phyloP scores from a whole-genome alignment of 169 alveolate genomes.

The Plasmodium relictum region DNA sequence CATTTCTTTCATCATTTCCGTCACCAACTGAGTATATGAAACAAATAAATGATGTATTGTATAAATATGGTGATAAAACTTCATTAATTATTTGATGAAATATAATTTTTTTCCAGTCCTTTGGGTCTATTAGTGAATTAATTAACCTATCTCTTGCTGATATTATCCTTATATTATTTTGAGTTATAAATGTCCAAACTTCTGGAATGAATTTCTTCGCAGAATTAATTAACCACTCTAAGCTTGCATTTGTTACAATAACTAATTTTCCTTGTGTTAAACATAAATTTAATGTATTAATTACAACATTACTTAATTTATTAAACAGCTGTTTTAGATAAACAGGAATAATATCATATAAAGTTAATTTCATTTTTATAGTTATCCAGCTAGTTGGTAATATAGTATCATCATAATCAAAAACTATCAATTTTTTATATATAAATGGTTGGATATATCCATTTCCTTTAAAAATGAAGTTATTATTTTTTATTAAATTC shows the following conservation, averaged over 20 bases:
- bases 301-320: conserved; percentile 82
- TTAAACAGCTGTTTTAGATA: conserved; percentile 78
- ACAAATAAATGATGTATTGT: conserved; percentile 81
- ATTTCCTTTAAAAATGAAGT: background rate
- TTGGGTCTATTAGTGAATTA: conserved; percentile 87
- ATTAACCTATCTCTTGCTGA: conserved; percentile 90
- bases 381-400: conserved; percentile 89
- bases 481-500: conserved; percentile 4
- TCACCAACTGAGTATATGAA: conserved; percentile 90
- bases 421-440: conserved; percentile 83
- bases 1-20: conserved; percentile 92
- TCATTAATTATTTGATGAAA: conserved; percentile 87
- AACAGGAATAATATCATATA: conserved; percentile 78
- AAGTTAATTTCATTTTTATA: conserved; percentile 77
- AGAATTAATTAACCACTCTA: conserved; percentile 88
- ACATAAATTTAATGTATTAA: conserved; percentile 84
- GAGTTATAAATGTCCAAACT: conserved; percentile 83
- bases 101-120: conserved; percentile 88
- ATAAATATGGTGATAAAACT: conserved; percentile 82
- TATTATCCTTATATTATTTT: conserved; percentile 85
- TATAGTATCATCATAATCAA: conserved; percentile 91
- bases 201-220: conserved; percentile 86
- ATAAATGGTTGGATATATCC: conserved; percentile 33
- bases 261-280: conserved; percentile 82
- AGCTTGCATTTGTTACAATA: conserved; percentile 91